Base-by-base conservation (phyloP, 495 filamentous ascomycete species). In the Hyaloscypha finlandica region DNA sequence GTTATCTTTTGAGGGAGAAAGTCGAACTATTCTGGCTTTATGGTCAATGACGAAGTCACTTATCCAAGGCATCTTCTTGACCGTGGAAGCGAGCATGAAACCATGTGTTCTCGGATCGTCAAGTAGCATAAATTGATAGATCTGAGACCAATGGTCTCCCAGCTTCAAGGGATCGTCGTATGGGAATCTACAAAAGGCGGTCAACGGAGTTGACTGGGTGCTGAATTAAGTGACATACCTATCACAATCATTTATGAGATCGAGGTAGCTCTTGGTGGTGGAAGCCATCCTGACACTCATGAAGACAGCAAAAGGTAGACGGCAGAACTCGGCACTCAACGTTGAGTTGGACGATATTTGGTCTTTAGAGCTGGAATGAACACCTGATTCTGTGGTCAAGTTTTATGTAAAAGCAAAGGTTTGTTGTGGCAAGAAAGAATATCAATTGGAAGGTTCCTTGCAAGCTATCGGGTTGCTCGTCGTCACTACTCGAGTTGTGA, bases 61-160 rank as follows among this genome's bases (percentile, higher is more conserved):
- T 2, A 78, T 79, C 80, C 80, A 81, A 8, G 80, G 80, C 76
- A 83, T 81, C 59, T 78, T 77, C 42, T 71, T 54, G 20, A 82
- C 77, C n/a, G 69, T 79, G 57, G 71, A 70, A 3, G 75, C 76
- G 20, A 78, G 76, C 37, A 83, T 69, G 62, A 78, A 79, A 45
- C 81, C 81, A 65, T 83, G 81, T 32, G 73, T 73, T 37, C 74
- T 72, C 11, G 71, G 57, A 51, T 81, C 77, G 58, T 72, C 63
- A 54, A 74, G 71, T 2, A 81, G 64, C 25, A 74, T 66, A 20
- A 81, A 71, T 32, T 68, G 70, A 60, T 79, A 81, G 30, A 78
- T 74, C 51, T 45, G 19, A 29, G 63, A 51, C 58, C 61, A 68
- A 51, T 71, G 69, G 56, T 66, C 61, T 31, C 64, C 63, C 14